Percentiles rank a stretch among this genome's conserved stretches.
Conservation (phyloP, 192 early-diverging fungal species). For the Coemansia sp. region DNA sequence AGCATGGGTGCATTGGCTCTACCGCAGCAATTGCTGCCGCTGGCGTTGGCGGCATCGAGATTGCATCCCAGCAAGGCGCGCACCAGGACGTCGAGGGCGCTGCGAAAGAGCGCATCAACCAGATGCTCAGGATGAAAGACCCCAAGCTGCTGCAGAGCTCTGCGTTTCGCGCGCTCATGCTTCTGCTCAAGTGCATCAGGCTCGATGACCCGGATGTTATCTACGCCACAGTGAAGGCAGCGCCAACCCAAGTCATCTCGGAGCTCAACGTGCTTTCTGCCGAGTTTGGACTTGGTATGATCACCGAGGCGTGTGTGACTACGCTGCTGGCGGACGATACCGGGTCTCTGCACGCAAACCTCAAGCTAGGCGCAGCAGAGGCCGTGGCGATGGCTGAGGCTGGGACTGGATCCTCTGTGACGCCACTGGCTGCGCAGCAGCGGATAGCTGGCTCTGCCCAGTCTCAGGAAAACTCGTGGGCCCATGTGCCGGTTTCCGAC, state of each 20-base stretch:
- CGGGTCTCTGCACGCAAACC: neutral
- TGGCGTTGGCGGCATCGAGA: neutral
- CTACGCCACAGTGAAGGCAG: conserved; percentile 6
- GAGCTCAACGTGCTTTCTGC: conserved; percentile 35
- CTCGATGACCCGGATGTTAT: conserved; percentile 25
- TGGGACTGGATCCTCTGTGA: too few species aligned
- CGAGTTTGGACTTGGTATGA: conserved; percentile 28
- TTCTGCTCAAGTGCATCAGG: conserved; percentile 36
- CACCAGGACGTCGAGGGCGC: conserved; percentile 18
- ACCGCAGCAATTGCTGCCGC: neutral
- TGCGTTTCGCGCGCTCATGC: conserved; percentile 28
- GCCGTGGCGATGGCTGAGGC: neutral
- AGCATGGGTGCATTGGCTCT: neutral
- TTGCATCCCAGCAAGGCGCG: neutral
- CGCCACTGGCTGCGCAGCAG: neutral
- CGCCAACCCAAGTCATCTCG: conserved; percentile 11
- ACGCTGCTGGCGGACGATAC: conserved; percentile 8
- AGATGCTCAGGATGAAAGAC: conserved; percentile 22
- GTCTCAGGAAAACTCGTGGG: neutral
- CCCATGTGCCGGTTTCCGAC: neutral
- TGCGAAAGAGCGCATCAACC: conserved; percentile 22
- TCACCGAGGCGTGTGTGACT: conserved; percentile 28
- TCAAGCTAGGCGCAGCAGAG: neutral
- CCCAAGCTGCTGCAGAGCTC: conserved; percentile 33
- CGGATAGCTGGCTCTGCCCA: neutral